phyloP scores from a whole-genome alignment of 805 yeast species.

The Brettanomyces custersianus region DNA sequence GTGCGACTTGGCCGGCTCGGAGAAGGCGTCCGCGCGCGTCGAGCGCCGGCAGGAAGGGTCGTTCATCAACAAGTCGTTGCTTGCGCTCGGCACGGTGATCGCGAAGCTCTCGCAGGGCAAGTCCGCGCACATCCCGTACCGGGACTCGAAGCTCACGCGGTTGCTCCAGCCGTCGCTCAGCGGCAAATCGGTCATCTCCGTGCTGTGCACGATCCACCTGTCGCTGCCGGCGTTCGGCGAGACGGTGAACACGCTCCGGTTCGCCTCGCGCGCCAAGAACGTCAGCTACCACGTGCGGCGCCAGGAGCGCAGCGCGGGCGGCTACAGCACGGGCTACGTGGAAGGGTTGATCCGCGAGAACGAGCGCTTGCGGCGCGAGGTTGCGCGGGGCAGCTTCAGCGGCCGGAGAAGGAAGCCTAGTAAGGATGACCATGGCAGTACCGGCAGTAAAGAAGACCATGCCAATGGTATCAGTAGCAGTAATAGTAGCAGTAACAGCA shows the following conservation, averaged over 20 bases:
- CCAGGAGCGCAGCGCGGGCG: constrained; percentile 26
- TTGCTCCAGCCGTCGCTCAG: constrained; percentile 86
- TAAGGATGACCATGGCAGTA: not conserved
- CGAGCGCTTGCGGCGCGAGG: constrained; percentile 51
- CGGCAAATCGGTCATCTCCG: constrained; percentile 76
- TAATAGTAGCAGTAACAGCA: not conserved
- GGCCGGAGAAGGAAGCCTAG: not conserved
- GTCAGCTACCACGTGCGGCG: constrained; percentile 56
- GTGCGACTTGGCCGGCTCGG: constrained; percentile 97
- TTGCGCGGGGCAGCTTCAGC: constrained; percentile 23
- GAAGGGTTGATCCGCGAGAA: constrained; percentile 49
- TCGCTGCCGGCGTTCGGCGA: constrained; percentile 57
- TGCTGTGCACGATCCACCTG: constrained; percentile 79
- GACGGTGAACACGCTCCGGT: constrained; percentile 77
- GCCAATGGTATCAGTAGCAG: not conserved
- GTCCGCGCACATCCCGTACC: constrained; percentile 66
- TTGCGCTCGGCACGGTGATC: constrained; percentile 90
- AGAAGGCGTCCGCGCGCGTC: constrained; percentile 63
- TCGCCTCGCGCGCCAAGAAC: constrained; percentile 91
- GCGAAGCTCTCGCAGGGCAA: constrained; percentile 46
- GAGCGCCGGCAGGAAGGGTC: constrained; percentile 93
- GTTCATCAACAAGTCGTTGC: constrained; percentile 79
- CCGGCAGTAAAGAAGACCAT: not conserved
- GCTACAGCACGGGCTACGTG: constrained; percentile 40
- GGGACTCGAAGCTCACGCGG: constrained; percentile 89